phyloP scores from a whole-genome alignment of 2,329 filamentous ascomycete species.

The Ophiostoma populinum region DNA sequence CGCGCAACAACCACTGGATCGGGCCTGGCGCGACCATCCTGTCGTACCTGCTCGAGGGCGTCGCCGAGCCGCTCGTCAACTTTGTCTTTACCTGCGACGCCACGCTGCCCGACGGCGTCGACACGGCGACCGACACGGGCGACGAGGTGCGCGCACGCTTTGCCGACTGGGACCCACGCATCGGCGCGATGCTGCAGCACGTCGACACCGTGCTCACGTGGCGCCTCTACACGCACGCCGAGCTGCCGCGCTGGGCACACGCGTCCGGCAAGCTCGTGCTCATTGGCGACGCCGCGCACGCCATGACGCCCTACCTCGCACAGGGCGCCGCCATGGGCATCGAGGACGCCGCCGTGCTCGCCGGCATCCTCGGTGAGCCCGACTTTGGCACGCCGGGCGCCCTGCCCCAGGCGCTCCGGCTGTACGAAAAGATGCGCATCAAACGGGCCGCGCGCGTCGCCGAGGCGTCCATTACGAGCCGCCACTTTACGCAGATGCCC shows the following conservation, averaged over 20 bases:
- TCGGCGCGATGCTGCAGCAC: constrained; percentile 5
- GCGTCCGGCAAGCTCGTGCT: constrained; percentile 19
- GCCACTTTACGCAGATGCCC: constrained; percentile 7
- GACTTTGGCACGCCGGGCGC: constrained; percentile 2
- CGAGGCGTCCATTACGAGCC: constrained; percentile 4
- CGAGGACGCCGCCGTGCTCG: constrained; percentile 30
- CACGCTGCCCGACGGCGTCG: constrained; percentile 5
- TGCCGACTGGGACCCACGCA: constrained; percentile 8
- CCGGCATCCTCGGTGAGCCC: constrained; percentile 18
- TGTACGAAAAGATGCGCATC: constrained; percentile 8
- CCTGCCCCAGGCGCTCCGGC: constrained; percentile 2
- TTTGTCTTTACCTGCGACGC: constrained; percentile 9
- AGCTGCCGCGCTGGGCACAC: constrained; percentile 6
- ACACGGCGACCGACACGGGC: constrained; percentile 4
- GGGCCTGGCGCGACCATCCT: constrained; percentile 23
- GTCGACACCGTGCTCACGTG: constrained; percentile 6
- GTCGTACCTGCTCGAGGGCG: constrained; percentile 6
- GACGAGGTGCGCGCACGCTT: constrained; percentile 6
- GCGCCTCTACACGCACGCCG: constrained; percentile 7
- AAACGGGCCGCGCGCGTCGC: constrained; percentile 7
- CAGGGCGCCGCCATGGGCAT: constrained; percentile 31
- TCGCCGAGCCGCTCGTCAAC: constrained; percentile 8
- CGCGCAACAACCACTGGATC: constrained; percentile 34
- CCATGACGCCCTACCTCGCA: constrained; percentile 29
- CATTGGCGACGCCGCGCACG: constrained; percentile 31